Evolutionary conservation across 164 flowering plant species (phyloP), one percentile per base, ranked within the genome.

Genomic region (Magnolia sinica): DNA sequence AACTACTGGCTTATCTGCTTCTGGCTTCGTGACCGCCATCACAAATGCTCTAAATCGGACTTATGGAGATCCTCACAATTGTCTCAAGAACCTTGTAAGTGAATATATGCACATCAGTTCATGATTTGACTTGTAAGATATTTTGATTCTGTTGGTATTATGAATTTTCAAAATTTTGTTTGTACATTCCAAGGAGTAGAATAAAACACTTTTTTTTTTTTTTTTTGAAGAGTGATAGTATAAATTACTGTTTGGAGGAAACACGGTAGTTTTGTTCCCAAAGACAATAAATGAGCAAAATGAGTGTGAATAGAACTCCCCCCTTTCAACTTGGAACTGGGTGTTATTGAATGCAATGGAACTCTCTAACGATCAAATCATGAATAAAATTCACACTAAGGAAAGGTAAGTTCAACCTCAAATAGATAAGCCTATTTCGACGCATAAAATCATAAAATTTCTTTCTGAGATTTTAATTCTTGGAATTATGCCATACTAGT

Each of bases 41-140:
- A 84, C 98, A 55, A 96, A 95, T 86, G 96, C 98, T 80, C 77
- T 95, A 75, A 95, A 95, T 84, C 87, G 97, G 70, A 90, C 91
- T 4, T 83, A 92, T 86, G 98, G 97, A 75, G 86, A 88, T 76
- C 83, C 88, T 63, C 83, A 87, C 7, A 89, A 91, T 69, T 82
- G 90, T 79, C 87, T 95, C 31, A 76, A 81, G 29, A 93, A 91
- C 77, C 71, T 65, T 76, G 99, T 95, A 82, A 88, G 98, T 88
- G 67, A 52, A 50, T 23, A 2, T 52, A 59, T 76, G 50, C 52
- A 68, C 22, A 66, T 37, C 45, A 0, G 45, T 37, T 37, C 45
- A 37, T 37, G 45, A 13, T 51, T 55, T 67, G 14, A 52, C 50
- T 50, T 52, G 23, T 73, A 24, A 71, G 31, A 5, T 55, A 4